Evolutionary conservation across 1,284 basidiomycete species (phyloP).

Genomic region (Testicularia cyperi): DNA sequence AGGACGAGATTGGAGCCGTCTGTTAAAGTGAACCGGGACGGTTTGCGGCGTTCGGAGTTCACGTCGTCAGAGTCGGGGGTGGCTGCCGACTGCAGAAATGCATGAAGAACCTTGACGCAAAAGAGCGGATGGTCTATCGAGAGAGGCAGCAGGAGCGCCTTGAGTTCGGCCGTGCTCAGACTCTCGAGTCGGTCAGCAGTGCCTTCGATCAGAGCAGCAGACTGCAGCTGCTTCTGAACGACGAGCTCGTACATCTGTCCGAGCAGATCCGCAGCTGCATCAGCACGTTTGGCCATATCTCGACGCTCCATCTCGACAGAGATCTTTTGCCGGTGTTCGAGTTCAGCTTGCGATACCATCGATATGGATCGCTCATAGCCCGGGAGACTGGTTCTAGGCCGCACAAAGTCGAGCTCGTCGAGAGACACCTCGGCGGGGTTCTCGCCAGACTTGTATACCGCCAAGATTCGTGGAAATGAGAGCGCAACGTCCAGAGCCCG

Average conservation of each 20-base stretch:
- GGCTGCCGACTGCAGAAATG: slow-evolving; percentile 4
- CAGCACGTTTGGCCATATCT: slow-evolving; percentile 10
- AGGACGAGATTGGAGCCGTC: neutral
- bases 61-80: neutral
- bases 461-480: slow-evolving; percentile 18
- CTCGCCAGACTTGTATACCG: slow-evolving; percentile 6
- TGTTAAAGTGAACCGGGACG: neutral
- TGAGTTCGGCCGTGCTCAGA: slow-evolving; percentile 5
- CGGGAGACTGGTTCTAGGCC: no score
- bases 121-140: slow-evolving; percentile 3
- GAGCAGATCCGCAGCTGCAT: slow-evolving; percentile 15
- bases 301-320: slow-evolving; percentile 5
- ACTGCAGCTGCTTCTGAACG: slow-evolving; percentile 3
- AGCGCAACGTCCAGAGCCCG: slow-evolving; percentile 25
- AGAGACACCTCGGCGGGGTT: slow-evolving; percentile 1
- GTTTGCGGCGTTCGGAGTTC: neutral
- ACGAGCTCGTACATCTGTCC: slow-evolving; percentile 10
- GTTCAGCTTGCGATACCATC: slow-evolving; percentile 15
- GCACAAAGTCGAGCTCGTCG: no score
- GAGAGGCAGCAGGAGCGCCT: slow-evolving; percentile 11
- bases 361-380: slow-evolving; percentile 12
- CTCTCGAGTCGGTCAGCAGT: slow-evolving; percentile 14
- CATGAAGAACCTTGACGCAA: slow-evolving; percentile 7
- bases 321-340: slow-evolving; percentile 14
- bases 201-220: slow-evolving; percentile 11